Evolutionary conservation across 768 basidiomycete genomes (phyloP), one percentile per base, ranked within the genome.

Genomic region (Termitomyces sp.): DNA sequence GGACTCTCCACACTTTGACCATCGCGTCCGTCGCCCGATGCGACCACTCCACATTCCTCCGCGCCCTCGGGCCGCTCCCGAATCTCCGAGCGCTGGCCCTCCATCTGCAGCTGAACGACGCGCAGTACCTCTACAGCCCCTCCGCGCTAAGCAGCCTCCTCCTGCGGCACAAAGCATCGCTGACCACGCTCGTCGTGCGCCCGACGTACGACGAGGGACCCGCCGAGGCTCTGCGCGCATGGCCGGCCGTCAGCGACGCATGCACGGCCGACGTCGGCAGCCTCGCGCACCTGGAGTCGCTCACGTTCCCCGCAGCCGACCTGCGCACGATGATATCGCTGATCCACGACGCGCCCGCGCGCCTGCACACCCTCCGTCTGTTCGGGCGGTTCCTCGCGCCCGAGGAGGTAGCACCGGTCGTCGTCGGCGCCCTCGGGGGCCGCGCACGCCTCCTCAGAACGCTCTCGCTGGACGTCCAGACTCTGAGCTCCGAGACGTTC

Each of bases 11-110:
- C 11, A 64, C 62, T 12, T 64, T 77, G n/a, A 61, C 63, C 0
- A 67, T 78, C n/a, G 63, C 68, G 1, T 75, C 74, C 1, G 60
- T 64, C 0, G 70, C 70, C 8, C 56, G 61, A 5, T 60, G 62
- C 10, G 71, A 75, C 59, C 60, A 74, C 14, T 69, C 73, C 8
- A 41, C 60, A 3, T 71, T 76, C 53, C 71, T 76, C 51, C 48
- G 55, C 3, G 62, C 69, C 3, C 62, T 75, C 2, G 64, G 65
- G 7, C 19, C 56, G 1, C 61, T 75, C 15, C 65, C 66, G 1
- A 43, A 41, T 8, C 66, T 75, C 15, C 68, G 63, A 14, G 42
- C 48, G 5, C 60, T 73, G 5, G 58, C 59, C 5, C 47, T 67
- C 26, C 58, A 56, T 5, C 66, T 70, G 19, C 43, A 54, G n/a